Base-by-base conservation (phyloP, 2,329 filamentous ascomycete species). In the Aspergillus amoenus region DNA sequence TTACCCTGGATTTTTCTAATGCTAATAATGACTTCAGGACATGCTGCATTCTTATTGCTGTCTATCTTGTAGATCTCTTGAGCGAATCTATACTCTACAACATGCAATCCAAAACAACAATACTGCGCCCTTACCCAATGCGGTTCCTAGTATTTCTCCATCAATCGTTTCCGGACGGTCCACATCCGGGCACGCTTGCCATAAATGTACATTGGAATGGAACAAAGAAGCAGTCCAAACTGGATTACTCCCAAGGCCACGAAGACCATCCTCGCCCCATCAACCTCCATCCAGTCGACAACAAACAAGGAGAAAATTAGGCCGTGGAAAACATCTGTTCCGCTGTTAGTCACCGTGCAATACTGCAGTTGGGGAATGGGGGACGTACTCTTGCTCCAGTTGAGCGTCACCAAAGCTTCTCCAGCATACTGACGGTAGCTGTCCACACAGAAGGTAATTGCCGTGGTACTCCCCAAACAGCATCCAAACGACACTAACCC, bases 391-490 rank as follows among this genome's bases (percentile, higher is more conserved):
- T 97, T 97, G 76, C 86, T 87, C 69, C 97, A 94, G 69, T 97
- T 97, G 64, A 97, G 79, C 18, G 93, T 97, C 13, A 97, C 94
- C 34, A 97, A 81, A 3, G 93, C 93, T 75, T 97, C 93, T 18
- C 92, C 93, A 0, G 93, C 93, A 73, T 96, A 97, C 68, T 95
- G 89, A 11, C 93, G 83, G 74, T 97, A 97, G 63, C 88, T 92
- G 75, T 97, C 93, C 7, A 97, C 91, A 54, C 89, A 92, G 67
- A 96, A 97, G 0, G 93, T 97, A 68, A 97, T 96, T 18, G 91
- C 83, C 0, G 93, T 97, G 0, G 93, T 97, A 27, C 88, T 92
- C 0, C 91, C 93, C 2, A 97, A 81, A 3, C 89, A 90, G 75
- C 93, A 97, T 1, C 93, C 94, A 68, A 97, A 97, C 0, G 90